phyloP scores from a whole-genome alignment of 768 basidiomycete species.

The Termitomyces sp. region DNA sequence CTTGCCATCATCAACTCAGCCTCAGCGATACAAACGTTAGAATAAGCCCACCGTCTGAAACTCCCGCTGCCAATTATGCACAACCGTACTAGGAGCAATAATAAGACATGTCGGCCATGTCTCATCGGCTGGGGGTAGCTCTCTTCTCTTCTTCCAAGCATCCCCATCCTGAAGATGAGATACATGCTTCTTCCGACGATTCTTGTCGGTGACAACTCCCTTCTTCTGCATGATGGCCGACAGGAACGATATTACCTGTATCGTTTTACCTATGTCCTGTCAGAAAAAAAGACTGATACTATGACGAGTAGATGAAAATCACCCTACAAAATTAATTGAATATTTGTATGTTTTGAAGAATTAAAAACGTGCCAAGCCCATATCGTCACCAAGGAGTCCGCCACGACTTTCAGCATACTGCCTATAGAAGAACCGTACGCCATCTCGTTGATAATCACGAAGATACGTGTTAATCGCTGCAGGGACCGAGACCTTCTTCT shows the following conservation, averaged over 20 bases:
- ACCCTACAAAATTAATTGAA: slow-evolving; percentile 18
- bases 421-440: slow-evolving; percentile 75
- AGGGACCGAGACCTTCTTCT: slow-evolving; percentile 48
- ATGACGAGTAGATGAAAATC: neutral
- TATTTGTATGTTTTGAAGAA: neutral
- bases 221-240: slow-evolving; percentile 88
- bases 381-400: slow-evolving; percentile 90
- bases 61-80: slow-evolving; percentile 88
- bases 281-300: neutral
- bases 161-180: slow-evolving; percentile 55
- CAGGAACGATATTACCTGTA: slow-evolving; percentile 86
- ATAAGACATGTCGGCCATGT: slow-evolving; percentile 88
- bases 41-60: slow-evolving; percentile 57
- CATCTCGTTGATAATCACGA: slow-evolving; percentile 89
- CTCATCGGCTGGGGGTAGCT: slow-evolving; percentile 59
- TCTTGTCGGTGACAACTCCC: slow-evolving; percentile 58
- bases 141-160: slow-evolving; percentile 47
- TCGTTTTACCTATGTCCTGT: slow-evolving; percentile 70
- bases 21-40: neutral
- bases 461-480: slow-evolving; percentile 77
- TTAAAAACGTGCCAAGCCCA: slow-evolving; percentile 62
- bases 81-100: slow-evolving; percentile 80
- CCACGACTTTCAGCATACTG: slow-evolving; percentile 66
- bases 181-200: slow-evolving; percentile 65
- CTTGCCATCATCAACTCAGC: slow-evolving; percentile 29